phyloP scores from a whole-genome alignment of 345 rosid genomes.

The Citrus hindsii region DNA sequence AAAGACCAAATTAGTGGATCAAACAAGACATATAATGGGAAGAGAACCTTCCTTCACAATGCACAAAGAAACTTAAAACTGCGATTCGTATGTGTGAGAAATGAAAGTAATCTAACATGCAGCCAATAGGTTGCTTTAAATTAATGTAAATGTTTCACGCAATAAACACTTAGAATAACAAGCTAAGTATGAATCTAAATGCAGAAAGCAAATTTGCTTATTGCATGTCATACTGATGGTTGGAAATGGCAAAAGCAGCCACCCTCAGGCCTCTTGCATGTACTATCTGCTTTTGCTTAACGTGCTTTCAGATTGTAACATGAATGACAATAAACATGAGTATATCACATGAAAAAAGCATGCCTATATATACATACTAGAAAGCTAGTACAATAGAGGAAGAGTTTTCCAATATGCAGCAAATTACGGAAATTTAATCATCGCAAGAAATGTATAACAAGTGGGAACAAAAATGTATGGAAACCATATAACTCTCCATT shows the following conservation, averaged over 20 bases:
- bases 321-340: not conserved
- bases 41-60: no score
- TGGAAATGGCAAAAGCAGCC: not conserved
- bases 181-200: not conserved
- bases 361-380: not conserved
- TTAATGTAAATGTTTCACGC: not conserved
- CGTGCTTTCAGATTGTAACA: not conserved
- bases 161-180: not conserved
- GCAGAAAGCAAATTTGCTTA: not conserved
- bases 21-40: no score
- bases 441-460: not conserved
- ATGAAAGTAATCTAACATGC: no score
- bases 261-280: not conserved
- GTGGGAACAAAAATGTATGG: not conserved
- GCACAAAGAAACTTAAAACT: no score
- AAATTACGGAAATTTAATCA: no score
- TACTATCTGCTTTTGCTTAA: not conserved
- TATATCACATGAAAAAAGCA: not conserved
- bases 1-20: no score
- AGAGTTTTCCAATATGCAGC: not conserved
- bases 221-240: not conserved
- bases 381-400: not conserved
- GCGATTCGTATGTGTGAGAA: no score
- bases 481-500: not conserved
- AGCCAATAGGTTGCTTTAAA: not conserved